A percentile compares a stretch with the other conserved stretches of the same genome.
Evolutionary conservation across 1,284 basidiomycete species (phyloP).

Genomic region (Cutaneotrichosporon mucoides): DNA sequence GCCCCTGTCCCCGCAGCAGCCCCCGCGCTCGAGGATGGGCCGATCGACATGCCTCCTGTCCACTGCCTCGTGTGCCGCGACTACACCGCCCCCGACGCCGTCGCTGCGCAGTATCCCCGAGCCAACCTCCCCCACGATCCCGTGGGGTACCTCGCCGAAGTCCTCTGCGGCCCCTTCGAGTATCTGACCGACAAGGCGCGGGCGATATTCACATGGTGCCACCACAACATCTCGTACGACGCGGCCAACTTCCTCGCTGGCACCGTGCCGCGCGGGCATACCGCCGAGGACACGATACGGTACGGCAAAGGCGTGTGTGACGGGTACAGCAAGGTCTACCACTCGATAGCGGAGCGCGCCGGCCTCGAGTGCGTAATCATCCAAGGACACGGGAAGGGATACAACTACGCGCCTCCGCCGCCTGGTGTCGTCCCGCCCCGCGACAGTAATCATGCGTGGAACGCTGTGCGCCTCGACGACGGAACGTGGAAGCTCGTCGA

Average conservation of each 20-base stretch:
- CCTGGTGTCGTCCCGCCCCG: background rate
- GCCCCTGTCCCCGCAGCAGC: background rate
- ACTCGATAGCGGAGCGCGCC: constrained; percentile 2
- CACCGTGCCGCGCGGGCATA: constrained; percentile 5
- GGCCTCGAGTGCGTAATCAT: constrained; percentile 8
- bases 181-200: constrained; percentile 14
- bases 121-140: constrained; percentile 2
- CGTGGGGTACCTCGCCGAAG: constrained; percentile 7
- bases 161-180: constrained; percentile 11
- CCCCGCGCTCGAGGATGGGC: background rate
- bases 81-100: constrained; percentile 8
- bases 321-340: constrained; percentile 12
- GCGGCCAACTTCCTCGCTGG: constrained; percentile 8
- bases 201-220: constrained; percentile 19
- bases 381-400: constrained; percentile 14
- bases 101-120: constrained; percentile 10
- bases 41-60: background rate
- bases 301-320: constrained; percentile 15
- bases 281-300: constrained; percentile 6
- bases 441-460: constrained; percentile 14
- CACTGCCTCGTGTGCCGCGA: constrained; percentile 16
- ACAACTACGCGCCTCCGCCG: background rate
- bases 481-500: constrained; percentile 19
- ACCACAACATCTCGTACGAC: constrained; percentile 19
- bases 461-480: constrained; percentile 13